phyloP scores from a whole-genome alignment of 768 basidiomycete genomes.

The Galerina marginata region DNA sequence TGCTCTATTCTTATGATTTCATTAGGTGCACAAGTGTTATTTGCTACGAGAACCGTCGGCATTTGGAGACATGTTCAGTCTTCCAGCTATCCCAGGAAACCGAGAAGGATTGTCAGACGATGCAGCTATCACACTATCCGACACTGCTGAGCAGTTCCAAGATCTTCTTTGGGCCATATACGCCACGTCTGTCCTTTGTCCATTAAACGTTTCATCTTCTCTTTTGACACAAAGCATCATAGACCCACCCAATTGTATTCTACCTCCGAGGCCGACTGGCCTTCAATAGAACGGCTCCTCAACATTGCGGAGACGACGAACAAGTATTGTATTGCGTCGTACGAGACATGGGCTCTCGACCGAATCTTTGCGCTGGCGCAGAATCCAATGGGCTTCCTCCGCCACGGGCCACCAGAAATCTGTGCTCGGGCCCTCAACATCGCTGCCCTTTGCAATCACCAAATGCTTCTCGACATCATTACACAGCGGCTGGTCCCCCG shows the following conservation, averaged over 20 bases:
- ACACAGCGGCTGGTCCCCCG: conserved; percentile 53
- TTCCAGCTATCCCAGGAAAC: conserved; percentile 32
- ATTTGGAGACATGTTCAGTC: conserved; percentile 47
- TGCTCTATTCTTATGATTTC: background rate
- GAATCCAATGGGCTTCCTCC: conserved; percentile 35
- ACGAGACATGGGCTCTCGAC: conserved; percentile 50
- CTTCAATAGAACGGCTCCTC: conserved; percentile 46
- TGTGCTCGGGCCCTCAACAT: conserved; percentile 56
- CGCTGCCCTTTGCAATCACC: conserved; percentile 54
- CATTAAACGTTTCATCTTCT: background rate
- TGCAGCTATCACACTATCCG: conserved; percentile 42
- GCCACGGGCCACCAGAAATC: conserved; percentile 34
- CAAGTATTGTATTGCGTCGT: conserved; percentile 52
- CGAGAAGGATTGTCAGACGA: conserved; percentile 35
- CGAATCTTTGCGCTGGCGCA: conserved; percentile 41
- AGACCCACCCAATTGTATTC: conserved; percentile 47
- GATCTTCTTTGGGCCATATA: conserved; percentile 57
- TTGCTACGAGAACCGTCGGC: conserved; percentile 47
- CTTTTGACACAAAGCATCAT: background rate
- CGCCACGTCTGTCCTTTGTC: conserved; percentile 42
- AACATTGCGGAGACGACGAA: conserved; percentile 51
- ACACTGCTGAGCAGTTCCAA: conserved; percentile 50
- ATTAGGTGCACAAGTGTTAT: conserved; percentile 50
- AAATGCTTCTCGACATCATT: conserved; percentile 52
- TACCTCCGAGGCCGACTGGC: conserved; percentile 18